Conservation (phyloP, 2,329 filamentous ascomycete genomes). For the Dothideomycetes sp. region DNA sequence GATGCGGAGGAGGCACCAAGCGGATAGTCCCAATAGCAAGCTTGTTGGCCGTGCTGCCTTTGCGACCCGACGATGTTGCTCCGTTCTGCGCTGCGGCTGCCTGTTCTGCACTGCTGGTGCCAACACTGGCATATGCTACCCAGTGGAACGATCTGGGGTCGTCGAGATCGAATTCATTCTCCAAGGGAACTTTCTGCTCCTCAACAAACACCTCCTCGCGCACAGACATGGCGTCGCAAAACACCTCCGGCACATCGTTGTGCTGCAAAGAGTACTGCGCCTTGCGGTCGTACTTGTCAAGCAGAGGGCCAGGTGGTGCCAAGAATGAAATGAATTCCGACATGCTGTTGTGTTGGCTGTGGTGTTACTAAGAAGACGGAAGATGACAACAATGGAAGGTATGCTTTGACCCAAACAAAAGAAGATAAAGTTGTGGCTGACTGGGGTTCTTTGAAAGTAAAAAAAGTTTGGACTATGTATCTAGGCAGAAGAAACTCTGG, state of each 20-base stretch:
- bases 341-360: too few relatives aligned
- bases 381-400: neutral
- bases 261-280: conserved; percentile 20
- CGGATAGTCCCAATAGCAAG: conserved; percentile 65
- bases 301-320: conserved; percentile 22
- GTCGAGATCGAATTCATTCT: conserved; percentile 70
- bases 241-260: conserved; percentile 29
- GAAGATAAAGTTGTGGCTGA: neutral
- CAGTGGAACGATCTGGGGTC: conserved; percentile 75
- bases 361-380: neutral
- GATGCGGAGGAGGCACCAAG: conserved; percentile 70
- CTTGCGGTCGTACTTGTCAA: conserved; percentile 24
- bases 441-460: too few relatives aligned
- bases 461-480: too few relatives aligned
- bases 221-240: conserved; percentile 45
- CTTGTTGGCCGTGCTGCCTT: conserved; percentile 28
- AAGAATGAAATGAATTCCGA: conserved; percentile 29
- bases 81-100: conserved; percentile 32
- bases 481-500: too few relatives aligned
- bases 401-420: neutral
- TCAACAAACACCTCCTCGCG: conserved; percentile 47
- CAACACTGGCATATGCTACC: conserved; percentile 65
- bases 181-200: conserved; percentile 46
- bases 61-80: conserved; percentile 22
- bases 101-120: conserved; percentile 26